Base-by-base conservation (phyloP, 495 filamentous ascomycete genomes). In the Thozetella sp. region DNA sequence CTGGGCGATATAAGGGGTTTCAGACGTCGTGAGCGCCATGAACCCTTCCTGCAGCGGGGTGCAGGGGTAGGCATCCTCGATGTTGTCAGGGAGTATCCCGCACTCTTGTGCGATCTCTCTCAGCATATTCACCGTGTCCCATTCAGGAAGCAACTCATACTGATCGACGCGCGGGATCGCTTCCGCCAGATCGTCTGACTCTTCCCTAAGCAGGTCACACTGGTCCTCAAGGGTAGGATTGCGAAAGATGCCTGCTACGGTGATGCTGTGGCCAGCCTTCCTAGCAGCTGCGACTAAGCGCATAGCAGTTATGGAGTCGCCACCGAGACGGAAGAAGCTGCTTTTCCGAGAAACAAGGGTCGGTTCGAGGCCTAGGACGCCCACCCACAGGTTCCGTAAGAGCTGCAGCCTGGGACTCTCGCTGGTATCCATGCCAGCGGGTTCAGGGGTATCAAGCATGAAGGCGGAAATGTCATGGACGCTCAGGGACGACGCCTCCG, bases 31-130 rank as follows among this genome's bases (percentile, higher is more conserved):
- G 9, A 48, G 6, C 3, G 43, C 43, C 43, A 48, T 48, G n/a
- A 48, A 48, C n/a, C 43, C 43, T 20, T 48, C 43, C 43, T 48
- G 43, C 43, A 48, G 43, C 43, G 43, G 43, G n/a, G 83, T 81
- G 57, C 83, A 85, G 25, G 81, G 82, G 57, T 84, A 87, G 3
- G 83, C 80, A 55, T 87, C 83, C 63, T 86, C 72, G 50, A 89
- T 73, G 1, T 67, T n/a, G 43, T 48, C 43, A 10, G 43, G 43
- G 4, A 10, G 43, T 15, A 48, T 48, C 10, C 43, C 43, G 20
- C 43, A 48, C n/a, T 48, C 43, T 19, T 48, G 43, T 3, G 43
- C 43, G n/a, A 48, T 48, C 43, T 48, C 43, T 48, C 43, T 48
- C 10, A 48, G n/a, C 43, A 48, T 48, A n/a, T 19, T 3, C 43